Conservation (phyloP, 257 asterid species). For the Solanum paucissectum region DNA sequence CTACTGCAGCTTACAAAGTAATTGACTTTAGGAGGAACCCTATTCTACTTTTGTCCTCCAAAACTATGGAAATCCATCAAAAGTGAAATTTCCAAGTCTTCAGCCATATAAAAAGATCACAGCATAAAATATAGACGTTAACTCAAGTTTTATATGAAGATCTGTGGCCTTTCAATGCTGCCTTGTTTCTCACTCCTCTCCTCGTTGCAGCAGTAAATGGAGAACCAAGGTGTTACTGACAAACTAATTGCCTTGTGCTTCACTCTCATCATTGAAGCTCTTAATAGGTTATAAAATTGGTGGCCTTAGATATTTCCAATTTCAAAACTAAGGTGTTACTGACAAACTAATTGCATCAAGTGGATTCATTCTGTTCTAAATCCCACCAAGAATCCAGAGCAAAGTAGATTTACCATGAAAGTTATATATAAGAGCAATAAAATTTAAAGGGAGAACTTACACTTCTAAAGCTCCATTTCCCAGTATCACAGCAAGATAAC, state of each 20-base stretch:
- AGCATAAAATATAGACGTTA: neutral
- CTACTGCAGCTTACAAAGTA: neutral
- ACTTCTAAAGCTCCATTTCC: slow-evolving; percentile 97
- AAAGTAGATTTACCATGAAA: neutral
- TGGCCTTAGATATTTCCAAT: neutral
- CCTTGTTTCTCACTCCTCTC: too few relatives aligned
- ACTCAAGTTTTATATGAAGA: neutral
- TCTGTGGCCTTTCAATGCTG: neutral
- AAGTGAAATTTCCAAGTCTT: neutral
- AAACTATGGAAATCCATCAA: neutral
- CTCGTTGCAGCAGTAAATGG: too few relatives aligned
- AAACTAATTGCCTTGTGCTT: too few relatives aligned
- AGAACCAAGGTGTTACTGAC: too few relatives aligned
- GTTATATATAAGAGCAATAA: neutral
- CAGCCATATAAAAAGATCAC: neutral
- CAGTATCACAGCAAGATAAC: slow-evolving; percentile 84
- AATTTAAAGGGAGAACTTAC: slow-evolving; percentile 31
- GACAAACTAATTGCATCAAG: neutral
- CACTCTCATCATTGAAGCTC: neutral
- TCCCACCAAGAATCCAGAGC: neutral
- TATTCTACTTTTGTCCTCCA: neutral
- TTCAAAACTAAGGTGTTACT: neutral
- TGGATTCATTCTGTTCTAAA: neutral
- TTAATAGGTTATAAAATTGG: neutral
- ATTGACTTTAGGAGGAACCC: neutral